phyloP scores from a whole-genome alignment of 192 early-diverging fungal species.

The Chytriomyces sp. region DNA sequence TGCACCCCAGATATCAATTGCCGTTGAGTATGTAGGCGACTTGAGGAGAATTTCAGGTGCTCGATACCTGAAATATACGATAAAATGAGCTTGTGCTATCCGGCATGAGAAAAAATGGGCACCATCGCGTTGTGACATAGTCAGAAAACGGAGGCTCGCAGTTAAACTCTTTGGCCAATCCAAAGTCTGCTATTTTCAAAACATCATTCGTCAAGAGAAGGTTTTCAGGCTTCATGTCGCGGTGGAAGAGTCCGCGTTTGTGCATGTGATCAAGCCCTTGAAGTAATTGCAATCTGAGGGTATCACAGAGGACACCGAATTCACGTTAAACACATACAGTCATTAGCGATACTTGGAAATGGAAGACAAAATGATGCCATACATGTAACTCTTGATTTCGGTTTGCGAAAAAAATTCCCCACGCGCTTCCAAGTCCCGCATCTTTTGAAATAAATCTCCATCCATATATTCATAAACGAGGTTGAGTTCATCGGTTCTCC shows the following conservation, averaged over 20 bases:
- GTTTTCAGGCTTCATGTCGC: slow-evolving; percentile 96
- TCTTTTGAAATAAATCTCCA: slow-evolving; percentile 90
- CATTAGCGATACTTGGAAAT: slow-evolving; percentile 12
- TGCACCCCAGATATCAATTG: slow-evolving; percentile 86
- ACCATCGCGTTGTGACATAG: slow-evolving; percentile 91
- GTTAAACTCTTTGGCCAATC: slow-evolving; percentile 78
- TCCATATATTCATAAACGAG: slow-evolving; percentile 98
- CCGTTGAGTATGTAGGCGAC: slow-evolving; percentile 70
- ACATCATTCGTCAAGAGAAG: slow-evolving; percentile 68
- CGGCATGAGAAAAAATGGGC: slow-evolving; percentile 39
- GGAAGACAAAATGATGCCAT: slow-evolving; percentile 36
- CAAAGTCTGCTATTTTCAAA: slow-evolving; percentile 85
- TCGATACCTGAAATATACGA: slow-evolving; percentile 63
- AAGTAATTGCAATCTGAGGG: slow-evolving; percentile 79
- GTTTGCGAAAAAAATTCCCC: slow-evolving; percentile 58
- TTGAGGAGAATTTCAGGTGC: slow-evolving; percentile 84
- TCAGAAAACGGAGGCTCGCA: slow-evolving; percentile 72
- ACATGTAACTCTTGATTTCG: slow-evolving; percentile 80
- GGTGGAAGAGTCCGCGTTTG: slow-evolving; percentile 85
- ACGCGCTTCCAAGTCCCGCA: slow-evolving; percentile 72
- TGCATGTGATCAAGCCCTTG: slow-evolving; percentile 91
- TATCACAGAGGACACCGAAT: background rate
- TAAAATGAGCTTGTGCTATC: background rate
- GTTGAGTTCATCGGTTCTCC: slow-evolving; percentile 75
- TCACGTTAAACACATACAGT: slow-evolving; percentile 31